Base-by-base conservation (phyloP, 805 yeast species). In the Debaryomyces tyrocola region DNA sequence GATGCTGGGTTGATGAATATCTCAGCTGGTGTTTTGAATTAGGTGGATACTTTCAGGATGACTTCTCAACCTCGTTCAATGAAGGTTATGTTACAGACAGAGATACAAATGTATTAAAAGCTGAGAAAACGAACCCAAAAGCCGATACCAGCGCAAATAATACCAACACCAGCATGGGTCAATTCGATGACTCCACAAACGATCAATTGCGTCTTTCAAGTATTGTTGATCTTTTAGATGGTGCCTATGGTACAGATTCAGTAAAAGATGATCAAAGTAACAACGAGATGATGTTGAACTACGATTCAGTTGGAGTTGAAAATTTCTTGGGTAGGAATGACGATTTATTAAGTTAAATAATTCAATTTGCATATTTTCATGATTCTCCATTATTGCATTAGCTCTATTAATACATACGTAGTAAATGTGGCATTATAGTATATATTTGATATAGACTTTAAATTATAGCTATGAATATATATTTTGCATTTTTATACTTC, bases 1-100 rank as follows among this genome's bases (percentile, higher is more conserved):
- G 87, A 46, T 82, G 90, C 59, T 87, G 92, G 90, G 69, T 83
- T 6, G 89, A 84, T 56, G 92, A 86, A 57, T 85, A 80, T 75
- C 68, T 85, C 49, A 75, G 75, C 2, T 84, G 89, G 82, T 66
- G 78, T 46, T 83, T 84, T 20, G 90, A 85, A 56, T 63, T 81
- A 12, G 84, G 85, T 4, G 84, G 84, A 0, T 77, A 76, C 50
- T 59, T 80, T 20, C 62, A 64, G 33, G 62, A 57, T 14, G 72
- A 66, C 33, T 62, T 64, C 46, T 4, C 14, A 7, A n/a, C 14
- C 3, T 12, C 34, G 11, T 31, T n/a, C 14, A 31, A 37, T 35
- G 11, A 31, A 9, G 34, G 11, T 11, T 6, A 14, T 18, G 27
- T 18, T 4, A 21, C n/a, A 31, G 17, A 12, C 7, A 31, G 11